phyloP scores from a whole-genome alignment of 2,329 filamentous ascomycete species.

The Dactylonectria macrodidyma region DNA sequence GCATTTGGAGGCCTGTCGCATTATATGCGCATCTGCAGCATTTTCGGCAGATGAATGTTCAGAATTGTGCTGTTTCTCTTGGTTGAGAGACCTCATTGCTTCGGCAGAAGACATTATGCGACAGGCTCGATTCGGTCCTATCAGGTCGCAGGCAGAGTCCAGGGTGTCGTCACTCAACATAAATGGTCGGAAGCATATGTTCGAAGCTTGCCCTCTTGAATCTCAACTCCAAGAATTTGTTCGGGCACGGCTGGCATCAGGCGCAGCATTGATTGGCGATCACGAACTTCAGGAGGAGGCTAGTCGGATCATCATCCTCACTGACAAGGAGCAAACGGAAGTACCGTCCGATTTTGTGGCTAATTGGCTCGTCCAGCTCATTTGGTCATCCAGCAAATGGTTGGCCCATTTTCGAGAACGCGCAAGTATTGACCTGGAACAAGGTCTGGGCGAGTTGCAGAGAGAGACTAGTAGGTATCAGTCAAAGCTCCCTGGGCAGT shows the following conservation, averaged over 20 bases:
- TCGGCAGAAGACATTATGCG: conserved; percentile 4
- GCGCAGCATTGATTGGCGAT: background rate
- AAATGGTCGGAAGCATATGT: background rate
- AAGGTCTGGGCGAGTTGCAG: background rate
- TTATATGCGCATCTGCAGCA: conserved; percentile 37
- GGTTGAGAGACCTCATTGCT: conserved; percentile 11
- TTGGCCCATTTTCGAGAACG: background rate
- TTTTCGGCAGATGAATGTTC: conserved; percentile 18
- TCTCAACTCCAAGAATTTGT: background rate
- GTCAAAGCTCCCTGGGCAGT: too few relatives aligned
- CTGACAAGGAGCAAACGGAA: background rate
- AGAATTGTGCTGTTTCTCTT: background rate
- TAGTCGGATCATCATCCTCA: background rate
- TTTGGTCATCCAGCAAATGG: background rate
- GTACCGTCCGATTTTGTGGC: background rate
- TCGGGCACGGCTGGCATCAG: background rate
- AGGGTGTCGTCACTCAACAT: background rate
- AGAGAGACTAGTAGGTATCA: background rate
- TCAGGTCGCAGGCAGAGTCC: background rate
- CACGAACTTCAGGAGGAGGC: background rate
- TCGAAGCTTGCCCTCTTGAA: background rate
- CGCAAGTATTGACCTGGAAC: background rate
- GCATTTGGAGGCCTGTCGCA: conserved; percentile 29
- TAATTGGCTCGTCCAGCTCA: background rate
- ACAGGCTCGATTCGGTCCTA: background rate